Evolutionary conservation across 108 stramenopile genomes (phyloP).

Genomic region (Seminavis robusta): DNA sequence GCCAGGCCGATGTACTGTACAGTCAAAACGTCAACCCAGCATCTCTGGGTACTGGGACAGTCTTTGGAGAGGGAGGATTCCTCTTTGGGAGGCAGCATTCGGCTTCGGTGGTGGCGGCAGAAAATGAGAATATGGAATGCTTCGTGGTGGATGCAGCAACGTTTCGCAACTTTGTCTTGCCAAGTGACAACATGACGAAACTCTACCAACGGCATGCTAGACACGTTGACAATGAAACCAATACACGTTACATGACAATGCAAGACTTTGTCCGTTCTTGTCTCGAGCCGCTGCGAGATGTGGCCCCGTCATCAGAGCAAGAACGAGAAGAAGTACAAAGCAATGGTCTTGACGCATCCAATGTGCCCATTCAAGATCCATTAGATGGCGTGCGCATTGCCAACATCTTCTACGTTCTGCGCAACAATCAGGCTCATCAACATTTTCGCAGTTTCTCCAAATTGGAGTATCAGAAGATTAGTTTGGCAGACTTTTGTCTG

Average conservation of each 20-base stretch:
- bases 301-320: no score
- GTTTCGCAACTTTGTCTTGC: slow-evolving; percentile 44
- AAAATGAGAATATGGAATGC: slow-evolving; percentile 20
- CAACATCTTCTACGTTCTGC: slow-evolving; percentile 26
- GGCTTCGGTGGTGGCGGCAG: slow-evolving; percentile 28
- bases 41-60: slow-evolving; percentile 25
- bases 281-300: no score
- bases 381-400: slow-evolving; percentile 9
- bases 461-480: slow-evolving; percentile 13
- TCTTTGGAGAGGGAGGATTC: slow-evolving; percentile 48
- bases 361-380: no score
- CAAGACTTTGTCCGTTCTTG: slow-evolving; percentile 42
- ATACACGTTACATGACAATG: slow-evolving; percentile 41
- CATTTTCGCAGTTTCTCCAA: no score
- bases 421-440: slow-evolving; percentile 4
- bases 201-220: slow-evolving; percentile 33
- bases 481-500: slow-evolving; percentile 44
- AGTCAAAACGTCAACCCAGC: slow-evolving; percentile 23
- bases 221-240: slow-evolving; percentile 9
- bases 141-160: slow-evolving; percentile 37
- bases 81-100: slow-evolving; percentile 40
- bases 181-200: slow-evolving; percentile 15
- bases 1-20: slow-evolving; percentile 30
- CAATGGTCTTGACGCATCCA: no score
- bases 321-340: background rate